Evolutionary conservation across 495 filamentous ascomycete genomes (phyloP).

Genomic region (Penicillium dipodomyicola): DNA sequence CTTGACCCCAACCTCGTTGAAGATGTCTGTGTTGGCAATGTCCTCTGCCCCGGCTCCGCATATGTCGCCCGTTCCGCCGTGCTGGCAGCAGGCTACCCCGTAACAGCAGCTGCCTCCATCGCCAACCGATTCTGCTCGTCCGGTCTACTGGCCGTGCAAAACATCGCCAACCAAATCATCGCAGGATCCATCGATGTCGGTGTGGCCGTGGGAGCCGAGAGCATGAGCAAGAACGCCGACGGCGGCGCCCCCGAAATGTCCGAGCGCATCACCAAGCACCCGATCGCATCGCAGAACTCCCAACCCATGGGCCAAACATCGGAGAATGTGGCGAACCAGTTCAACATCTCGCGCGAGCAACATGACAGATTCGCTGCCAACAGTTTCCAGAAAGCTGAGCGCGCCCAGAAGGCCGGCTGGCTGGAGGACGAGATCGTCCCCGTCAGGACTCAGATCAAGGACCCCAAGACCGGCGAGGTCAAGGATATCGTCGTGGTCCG

Average conservation of each 20-base stretch:
- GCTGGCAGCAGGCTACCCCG: conserved; percentile 89
- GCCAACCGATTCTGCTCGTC: conserved; percentile 96
- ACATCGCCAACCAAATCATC: conserved; percentile 86
- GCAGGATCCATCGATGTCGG: conserved; percentile 81
- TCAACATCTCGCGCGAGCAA: conserved; percentile 69
- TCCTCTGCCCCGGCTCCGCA: conserved; percentile 55
- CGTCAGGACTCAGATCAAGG: conserved; percentile 75
- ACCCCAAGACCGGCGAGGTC: conserved; percentile 73
- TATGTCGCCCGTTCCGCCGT: conserved; percentile 86
- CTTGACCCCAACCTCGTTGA: conserved; percentile 83
- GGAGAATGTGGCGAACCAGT: conserved; percentile 89
- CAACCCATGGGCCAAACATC: conserved; percentile 95
- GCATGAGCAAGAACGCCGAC: conserved; percentile 76
- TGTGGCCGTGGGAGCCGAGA: conserved; percentile 83
- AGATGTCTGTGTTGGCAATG: conserved; percentile 90
- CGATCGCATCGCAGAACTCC: conserved; percentile 77
- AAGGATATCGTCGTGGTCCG: conserved; percentile 73
- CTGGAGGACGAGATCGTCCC: conserved; percentile 91
- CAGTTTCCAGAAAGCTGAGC: conserved; percentile 81
- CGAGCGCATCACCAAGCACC: conserved; percentile 63
- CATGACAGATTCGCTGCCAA: conserved; percentile 83
- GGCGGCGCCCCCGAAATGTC: conserved; percentile 71
- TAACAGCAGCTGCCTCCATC: conserved; percentile 71
- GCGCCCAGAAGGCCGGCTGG: conserved; percentile 86
- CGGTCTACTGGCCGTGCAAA: conserved; percentile 86